Conservation (phyloP, 495 filamentous ascomycete species). For the Umbilicaria muhlenbergii region DNA sequence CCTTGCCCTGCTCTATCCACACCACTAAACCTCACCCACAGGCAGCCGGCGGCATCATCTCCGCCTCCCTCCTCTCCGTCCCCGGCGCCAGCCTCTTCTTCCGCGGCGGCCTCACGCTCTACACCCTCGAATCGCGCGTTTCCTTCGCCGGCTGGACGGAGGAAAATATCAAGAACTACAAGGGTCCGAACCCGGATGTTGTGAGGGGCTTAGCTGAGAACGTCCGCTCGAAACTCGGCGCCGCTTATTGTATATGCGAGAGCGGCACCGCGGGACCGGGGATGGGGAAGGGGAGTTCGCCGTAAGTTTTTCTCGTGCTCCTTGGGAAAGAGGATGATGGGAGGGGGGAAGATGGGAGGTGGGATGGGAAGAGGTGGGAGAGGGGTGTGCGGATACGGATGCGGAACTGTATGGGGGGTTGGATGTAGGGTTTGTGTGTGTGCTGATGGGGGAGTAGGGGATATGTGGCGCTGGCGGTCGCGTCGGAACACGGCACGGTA, state of each 20-base stretch:
- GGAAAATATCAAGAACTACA: slow-evolving; percentile 31
- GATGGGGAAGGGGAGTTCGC: slow-evolving; percentile 38
- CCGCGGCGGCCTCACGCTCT: slow-evolving; percentile 44
- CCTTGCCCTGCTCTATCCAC: no score
- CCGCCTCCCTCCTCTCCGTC: slow-evolving; percentile 34
- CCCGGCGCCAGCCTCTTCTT: slow-evolving; percentile 41
- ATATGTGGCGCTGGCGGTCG: slow-evolving; percentile 43
- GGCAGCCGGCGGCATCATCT: slow-evolving; percentile 48
- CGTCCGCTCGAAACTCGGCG: slow-evolving; percentile 31
- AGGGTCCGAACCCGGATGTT: slow-evolving; percentile 39
- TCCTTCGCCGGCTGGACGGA: slow-evolving; percentile 45
- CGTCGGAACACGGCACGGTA: slow-evolving; percentile 27
- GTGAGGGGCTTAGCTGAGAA: slow-evolving; percentile 38
- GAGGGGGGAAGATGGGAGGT: no score
- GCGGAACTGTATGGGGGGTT: not conserved
- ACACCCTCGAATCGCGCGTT: slow-evolving; percentile 44
- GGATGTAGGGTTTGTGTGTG: not conserved
- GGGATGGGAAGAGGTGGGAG: not conserved
- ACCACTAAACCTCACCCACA: slow-evolving; percentile 10
- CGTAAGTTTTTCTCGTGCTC: slow-evolving; percentile 25
- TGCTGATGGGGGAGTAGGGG: slow-evolving; percentile 20
- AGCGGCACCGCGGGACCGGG: slow-evolving; percentile 48
- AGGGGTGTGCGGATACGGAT: not conserved
- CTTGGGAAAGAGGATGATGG: no score
- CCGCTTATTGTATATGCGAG: slow-evolving; percentile 41